A percentile compares a stretch with the other conserved stretches of the same genome.
phyloP scores from a whole-genome alignment of 192 early-diverging fungal genomes.

The Backusella sp. region DNA sequence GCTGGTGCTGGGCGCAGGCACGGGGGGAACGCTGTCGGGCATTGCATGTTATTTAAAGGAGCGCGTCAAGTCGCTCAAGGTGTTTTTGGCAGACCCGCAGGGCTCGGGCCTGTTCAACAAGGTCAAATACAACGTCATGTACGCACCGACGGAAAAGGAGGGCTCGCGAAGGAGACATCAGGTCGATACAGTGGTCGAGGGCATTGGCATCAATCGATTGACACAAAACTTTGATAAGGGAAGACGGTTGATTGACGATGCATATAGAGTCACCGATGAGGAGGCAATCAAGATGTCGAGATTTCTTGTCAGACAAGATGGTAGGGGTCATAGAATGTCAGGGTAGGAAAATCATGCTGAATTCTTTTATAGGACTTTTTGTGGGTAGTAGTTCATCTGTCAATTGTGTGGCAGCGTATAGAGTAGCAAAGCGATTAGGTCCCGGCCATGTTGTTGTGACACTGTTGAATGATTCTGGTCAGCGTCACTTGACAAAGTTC shows the following conservation, averaged over 20 bases:
- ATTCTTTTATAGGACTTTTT: slow-evolving; percentile 61
- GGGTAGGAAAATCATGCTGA: too few relatives aligned
- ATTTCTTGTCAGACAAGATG: slow-evolving; percentile 79
- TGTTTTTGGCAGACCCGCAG: slow-evolving; percentile 87
- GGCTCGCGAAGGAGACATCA: slow-evolving; percentile 90
- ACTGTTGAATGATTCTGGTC: slow-evolving; percentile 86
- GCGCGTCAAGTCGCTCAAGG: slow-evolving; percentile 53
- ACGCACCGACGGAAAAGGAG: slow-evolving; percentile 82
- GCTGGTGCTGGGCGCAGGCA: slow-evolving; percentile 87
- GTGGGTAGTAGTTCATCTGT: slow-evolving; percentile 88
- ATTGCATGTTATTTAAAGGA: slow-evolving; percentile 83
- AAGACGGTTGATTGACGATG: slow-evolving; percentile 71
- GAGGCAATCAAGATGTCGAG: slow-evolving; percentile 91
- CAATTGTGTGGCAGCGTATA: slow-evolving; percentile 87
- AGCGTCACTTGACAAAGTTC: slow-evolving; percentile 93
- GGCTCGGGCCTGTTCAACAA: slow-evolving; percentile 92
- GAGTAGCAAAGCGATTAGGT: slow-evolving; percentile 73
- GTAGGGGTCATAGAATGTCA: slow-evolving; percentile 1
- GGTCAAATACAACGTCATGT: slow-evolving; percentile 91
- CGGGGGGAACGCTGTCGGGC: slow-evolving; percentile 93
- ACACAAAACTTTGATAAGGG: slow-evolving; percentile 82
- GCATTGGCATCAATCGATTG: slow-evolving; percentile 92
- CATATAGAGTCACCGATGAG: slow-evolving; percentile 78
- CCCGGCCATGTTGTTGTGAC: slow-evolving; percentile 93
- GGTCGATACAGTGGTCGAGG: slow-evolving; percentile 97